Evolutionary conservation across 257 asterid genomes (phyloP), one percentile per base, ranked within the genome.

Genomic region (Fraxinus quadrangulata): DNA sequence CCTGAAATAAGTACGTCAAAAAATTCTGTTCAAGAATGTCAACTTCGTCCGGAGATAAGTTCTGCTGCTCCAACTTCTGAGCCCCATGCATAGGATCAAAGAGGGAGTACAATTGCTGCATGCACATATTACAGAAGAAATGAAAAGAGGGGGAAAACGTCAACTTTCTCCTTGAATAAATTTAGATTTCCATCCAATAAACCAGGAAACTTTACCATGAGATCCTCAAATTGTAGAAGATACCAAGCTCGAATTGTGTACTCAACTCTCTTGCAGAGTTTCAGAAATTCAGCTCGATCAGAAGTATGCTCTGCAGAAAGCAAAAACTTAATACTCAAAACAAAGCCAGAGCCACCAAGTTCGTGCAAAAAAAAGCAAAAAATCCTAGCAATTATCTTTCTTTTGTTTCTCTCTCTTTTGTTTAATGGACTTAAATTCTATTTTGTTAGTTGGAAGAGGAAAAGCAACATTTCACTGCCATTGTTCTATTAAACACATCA

Each of bases 181-280:
- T 26, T 54, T 23, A 61, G 31, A 61, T 61, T 61, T 61, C 30
- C 16, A 61, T 61, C 68, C 67, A 70, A 79, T 14, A 56, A 45
- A 19, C 36, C 33, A 36, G 39, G 74, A 74, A 70, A 56, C 19
- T 16, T 79, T 81, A 95, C 99, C 98, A 93, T 93, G 88, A 95
- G 97, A 89, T 95, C 99, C 92, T 95, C 99, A 85, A 95, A 95
- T 78, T 95, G 99, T 78, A 93, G 83, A 83, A 83, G 89, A 87
- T 93, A 95, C 99, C 99, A 95, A 72, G 99, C 99, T 77, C 97
- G 92, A 77, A 95, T 89, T 67, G 96, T 91, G 86, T 95, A 95
- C 87, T 95, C 99, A 63, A 93, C 94, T 81, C 99, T 90, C 93
- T 95, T 95, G 82, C 98, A 95, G 61, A 95, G 94, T 90, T 92